phyloP scores from a whole-genome alignment of 2,329 filamentous ascomycete genomes.

The Epichloe festucae region DNA sequence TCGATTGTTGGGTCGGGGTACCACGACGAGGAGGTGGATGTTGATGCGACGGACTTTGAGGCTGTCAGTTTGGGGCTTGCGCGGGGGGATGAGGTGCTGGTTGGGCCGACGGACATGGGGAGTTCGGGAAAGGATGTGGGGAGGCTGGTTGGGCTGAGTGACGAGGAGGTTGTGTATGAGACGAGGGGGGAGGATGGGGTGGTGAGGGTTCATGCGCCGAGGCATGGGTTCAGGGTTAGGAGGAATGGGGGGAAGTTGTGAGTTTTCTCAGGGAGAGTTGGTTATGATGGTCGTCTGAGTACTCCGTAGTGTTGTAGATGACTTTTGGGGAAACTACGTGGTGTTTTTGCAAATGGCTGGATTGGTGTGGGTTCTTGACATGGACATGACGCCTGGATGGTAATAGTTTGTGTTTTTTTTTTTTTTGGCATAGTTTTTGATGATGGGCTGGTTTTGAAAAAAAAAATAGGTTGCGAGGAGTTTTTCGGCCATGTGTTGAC shows the following conservation, averaged over 20 bases:
- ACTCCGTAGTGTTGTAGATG: not conserved
- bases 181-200: slow-evolving; percentile 25
- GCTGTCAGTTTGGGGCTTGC: slow-evolving; percentile 32
- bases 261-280: not conserved
- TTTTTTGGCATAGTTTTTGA: no score
- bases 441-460: no score
- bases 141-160: slow-evolving; percentile 35
- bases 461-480: no score
- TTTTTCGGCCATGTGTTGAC: no score
- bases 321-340: no score
- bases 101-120: slow-evolving; percentile 52
- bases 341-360: no score
- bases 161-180: slow-evolving; percentile 46
- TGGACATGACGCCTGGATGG: no score
- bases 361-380: no score
- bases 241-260: slow-evolving; percentile 10
- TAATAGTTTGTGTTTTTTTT: no score
- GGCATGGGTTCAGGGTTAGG: slow-evolving; percentile 42
- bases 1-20: slow-evolving; percentile 32
- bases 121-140: slow-evolving; percentile 45
- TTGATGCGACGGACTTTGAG: slow-evolving; percentile 37
- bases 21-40: slow-evolving; percentile 27
- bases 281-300: not conserved
- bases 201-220: slow-evolving; percentile 47
- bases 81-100: slow-evolving; percentile 39